phyloP scores from a whole-genome alignment of 169 alveolate species.

The Neospora caninum region DNA sequence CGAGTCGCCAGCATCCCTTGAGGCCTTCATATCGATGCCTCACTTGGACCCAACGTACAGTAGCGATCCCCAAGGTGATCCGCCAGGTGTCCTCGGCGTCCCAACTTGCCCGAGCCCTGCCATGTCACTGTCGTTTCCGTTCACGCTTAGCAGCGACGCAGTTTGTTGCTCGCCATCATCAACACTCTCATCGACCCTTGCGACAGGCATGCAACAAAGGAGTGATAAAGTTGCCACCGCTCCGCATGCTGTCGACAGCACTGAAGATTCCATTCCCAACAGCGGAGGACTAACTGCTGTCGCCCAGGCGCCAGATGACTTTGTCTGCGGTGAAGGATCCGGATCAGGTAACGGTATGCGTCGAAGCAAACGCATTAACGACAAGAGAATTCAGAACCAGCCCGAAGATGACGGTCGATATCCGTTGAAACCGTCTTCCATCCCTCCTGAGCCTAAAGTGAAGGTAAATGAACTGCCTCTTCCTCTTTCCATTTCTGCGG shows the following conservation, averaged over 20 bases:
- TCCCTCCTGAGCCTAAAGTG: neutral
- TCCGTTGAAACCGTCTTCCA: neutral
- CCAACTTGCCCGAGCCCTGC: neutral
- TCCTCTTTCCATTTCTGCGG: neutral
- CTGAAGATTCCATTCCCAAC: neutral
- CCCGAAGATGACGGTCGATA: neutral
- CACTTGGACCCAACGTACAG: neutral
- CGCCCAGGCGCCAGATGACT: neutral
- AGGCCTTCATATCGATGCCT: neutral
- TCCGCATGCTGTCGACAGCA: neutral
- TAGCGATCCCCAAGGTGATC: neutral
- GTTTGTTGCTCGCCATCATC: neutral
- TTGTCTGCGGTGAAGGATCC: neutral
- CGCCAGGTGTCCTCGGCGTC: neutral
- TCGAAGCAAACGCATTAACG: neutral
- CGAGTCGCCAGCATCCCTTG: neutral
- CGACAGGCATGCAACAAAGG: neutral
- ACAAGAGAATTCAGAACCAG: neutral
- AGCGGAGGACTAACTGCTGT: neutral
- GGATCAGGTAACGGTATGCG: slow-evolving; percentile 15
- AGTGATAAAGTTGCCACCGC: neutral
- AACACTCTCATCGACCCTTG: neutral
- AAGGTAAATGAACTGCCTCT: neutral
- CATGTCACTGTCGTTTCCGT: neutral
- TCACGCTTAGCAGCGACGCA: neutral